Evolutionary conservation across 2,329 filamentous ascomycete species (phyloP).

Genomic region (Sporothrix curviconia): DNA sequence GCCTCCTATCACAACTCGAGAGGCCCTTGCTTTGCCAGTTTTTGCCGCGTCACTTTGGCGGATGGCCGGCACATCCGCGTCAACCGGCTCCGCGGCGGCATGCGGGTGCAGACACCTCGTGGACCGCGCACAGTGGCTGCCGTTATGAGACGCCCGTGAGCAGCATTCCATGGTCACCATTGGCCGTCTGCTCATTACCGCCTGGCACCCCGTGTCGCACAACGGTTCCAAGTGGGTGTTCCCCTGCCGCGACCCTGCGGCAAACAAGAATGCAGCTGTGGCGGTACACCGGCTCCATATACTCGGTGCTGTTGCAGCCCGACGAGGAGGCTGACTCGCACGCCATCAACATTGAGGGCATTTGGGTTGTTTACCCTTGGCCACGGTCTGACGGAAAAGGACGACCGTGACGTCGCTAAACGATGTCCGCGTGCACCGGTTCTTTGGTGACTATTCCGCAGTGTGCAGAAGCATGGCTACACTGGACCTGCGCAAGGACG

Average conservation of each 20-base stretch:
- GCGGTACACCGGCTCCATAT: conserved; percentile 47
- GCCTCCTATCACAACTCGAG: conserved; percentile 34
- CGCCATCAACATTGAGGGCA: conserved; percentile 40
- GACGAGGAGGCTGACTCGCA: conserved; percentile 40
- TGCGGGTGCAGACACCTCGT: conserved; percentile 42
- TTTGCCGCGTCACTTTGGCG: conserved; percentile 38
- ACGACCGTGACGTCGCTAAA: not conserved
- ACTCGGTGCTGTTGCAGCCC: conserved; percentile 49
- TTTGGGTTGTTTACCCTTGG: conserved; percentile 53
- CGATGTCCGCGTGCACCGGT: conserved; percentile 17
- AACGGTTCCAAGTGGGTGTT: conserved; percentile 23
- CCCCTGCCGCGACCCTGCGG: conserved; percentile 23
- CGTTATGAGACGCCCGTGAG: conserved; percentile 44
- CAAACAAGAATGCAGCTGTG: conserved; percentile 23
- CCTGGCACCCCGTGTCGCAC: conserved; percentile 50
- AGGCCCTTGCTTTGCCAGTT: conserved; percentile 48
- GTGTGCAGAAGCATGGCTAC: conserved; percentile 35
- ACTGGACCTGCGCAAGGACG: conserved; percentile 31
- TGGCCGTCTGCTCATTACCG: conserved; percentile 45
- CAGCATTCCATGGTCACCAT: conserved; percentile 38
- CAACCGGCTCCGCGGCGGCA: conserved; percentile 38
- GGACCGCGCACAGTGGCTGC: conserved; percentile 43
- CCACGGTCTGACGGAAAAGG: conserved; percentile 40
- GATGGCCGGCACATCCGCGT: conserved; percentile 36
- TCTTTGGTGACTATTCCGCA: conserved; percentile 15